Evolutionary conservation across 805 yeast genomes (phyloP).

Genomic region (Pichia cephalocereana): DNA sequence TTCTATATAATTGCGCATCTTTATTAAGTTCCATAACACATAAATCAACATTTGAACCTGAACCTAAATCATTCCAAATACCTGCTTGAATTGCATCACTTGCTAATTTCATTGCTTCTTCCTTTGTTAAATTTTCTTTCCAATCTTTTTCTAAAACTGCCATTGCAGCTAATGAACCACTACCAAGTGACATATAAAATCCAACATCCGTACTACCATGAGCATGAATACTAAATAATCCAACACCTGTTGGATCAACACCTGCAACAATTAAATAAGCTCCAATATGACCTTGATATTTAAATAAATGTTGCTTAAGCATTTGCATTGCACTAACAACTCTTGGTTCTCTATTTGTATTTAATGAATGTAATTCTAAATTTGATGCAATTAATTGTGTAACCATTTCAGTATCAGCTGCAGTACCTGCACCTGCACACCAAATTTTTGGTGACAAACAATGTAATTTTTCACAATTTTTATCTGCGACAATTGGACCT

Average conservation of each 20-base stretch:
- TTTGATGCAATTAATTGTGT: constrained; percentile 89
- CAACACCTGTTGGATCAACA: constrained; percentile 92
- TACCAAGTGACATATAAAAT: constrained; percentile 83
- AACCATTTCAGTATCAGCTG: constrained; percentile 98
- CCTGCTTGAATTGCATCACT: constrained; percentile 94
- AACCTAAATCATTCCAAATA: constrained; percentile 98
- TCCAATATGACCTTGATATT: constrained; percentile 95
- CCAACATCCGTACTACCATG: constrained; percentile 98
- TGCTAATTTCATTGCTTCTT: constrained; percentile 87
- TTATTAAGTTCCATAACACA: constrained; percentile 94
- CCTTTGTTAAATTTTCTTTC: constrained; percentile 68
- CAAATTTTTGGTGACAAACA: constrained; percentile 83
- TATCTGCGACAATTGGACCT: constrained; percentile 95
- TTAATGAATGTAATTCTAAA: constrained; percentile 80
- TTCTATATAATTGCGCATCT: constrained; percentile 78
- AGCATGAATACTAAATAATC: constrained; percentile 87
- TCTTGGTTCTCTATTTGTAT: constrained; percentile 79
- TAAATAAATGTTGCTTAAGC: constrained; percentile 91
- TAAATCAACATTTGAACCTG: constrained; percentile 95
- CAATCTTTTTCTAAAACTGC: constrained; percentile 89
- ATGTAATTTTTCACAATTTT: constrained; percentile 94
- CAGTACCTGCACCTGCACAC: constrained; percentile 99
- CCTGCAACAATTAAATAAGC: constrained; percentile 99
- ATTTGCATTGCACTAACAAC: constrained; percentile 89
- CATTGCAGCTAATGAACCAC: constrained; percentile 98